Evolutionary conservation across 164 flowering plant species (phyloP).

Genomic region (Aristolochia contorta): DNA sequence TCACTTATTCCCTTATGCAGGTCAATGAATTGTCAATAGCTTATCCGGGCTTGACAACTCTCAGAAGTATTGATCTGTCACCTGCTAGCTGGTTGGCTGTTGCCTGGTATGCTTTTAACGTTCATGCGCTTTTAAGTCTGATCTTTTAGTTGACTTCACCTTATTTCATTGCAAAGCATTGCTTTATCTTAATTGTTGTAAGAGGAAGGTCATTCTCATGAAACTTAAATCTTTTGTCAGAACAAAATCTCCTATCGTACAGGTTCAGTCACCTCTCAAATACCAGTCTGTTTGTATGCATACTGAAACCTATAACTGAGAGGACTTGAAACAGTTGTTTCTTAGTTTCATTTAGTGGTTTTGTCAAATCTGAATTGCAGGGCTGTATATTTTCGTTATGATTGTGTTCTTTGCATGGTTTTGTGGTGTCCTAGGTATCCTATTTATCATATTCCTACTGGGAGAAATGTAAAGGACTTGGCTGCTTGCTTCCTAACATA

Average conservation of each 20-base stretch:
- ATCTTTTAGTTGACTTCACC: too few relatives aligned
- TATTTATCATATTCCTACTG: slow-evolving; percentile 50
- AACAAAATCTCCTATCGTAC: too few relatives aligned
- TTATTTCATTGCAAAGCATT: too few relatives aligned
- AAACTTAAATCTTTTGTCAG: too few relatives aligned
- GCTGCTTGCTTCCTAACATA: slow-evolving; percentile 53
- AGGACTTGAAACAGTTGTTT: too few relatives aligned
- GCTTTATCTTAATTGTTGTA: too few relatives aligned
- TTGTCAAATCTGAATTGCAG: too few relatives aligned
- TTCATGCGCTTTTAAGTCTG: too few relatives aligned
- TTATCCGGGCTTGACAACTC: slow-evolving; percentile 35
- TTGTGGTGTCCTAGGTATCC: slow-evolving; percentile 40
- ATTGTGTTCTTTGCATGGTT: not conserved
- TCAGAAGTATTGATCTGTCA: slow-evolving; percentile 48
- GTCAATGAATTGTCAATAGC: slow-evolving; percentile 28
- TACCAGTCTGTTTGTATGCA: too few relatives aligned
- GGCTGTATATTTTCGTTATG: not conserved
- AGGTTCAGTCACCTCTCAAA: too few relatives aligned
- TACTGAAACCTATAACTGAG: too few relatives aligned
- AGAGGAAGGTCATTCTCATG: too few relatives aligned
- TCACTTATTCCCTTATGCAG: slow-evolving; percentile 15
- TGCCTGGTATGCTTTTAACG: slow-evolving; percentile 32
- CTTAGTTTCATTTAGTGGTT: not conserved
- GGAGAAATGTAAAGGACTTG: slow-evolving; percentile 33
- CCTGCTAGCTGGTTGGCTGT: slow-evolving; percentile 84